A percentile compares a stretch with the other conserved stretches of the same genome.
phyloP scores from a whole-genome alignment of 2,329 filamentous ascomycete genomes.

The Fusarium haematococcum region DNA sequence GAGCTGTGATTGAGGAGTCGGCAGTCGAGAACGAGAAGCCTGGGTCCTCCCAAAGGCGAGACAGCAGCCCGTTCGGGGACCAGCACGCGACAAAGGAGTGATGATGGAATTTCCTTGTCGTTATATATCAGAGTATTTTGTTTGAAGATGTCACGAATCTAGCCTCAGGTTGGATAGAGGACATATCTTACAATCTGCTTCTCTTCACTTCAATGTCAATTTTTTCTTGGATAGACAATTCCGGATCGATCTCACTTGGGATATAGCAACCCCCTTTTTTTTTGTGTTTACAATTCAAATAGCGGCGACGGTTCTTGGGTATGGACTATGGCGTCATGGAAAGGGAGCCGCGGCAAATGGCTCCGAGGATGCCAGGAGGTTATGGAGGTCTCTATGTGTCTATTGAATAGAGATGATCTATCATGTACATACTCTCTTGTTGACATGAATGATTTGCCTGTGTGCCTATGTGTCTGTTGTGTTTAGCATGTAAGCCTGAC shows the following conservation, averaged over 20 bases:
- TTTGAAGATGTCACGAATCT: conserved; percentile 34
- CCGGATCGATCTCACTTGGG: conserved; percentile 34
- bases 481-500: background rate
- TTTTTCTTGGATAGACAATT: conserved; percentile 37
- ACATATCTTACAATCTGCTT: conserved; percentile 28
- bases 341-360: conserved; percentile 42
- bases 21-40: conserved; percentile 51
- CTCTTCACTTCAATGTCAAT: conserved; percentile 41
- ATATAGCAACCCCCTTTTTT: conserved; percentile 35
- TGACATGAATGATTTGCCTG: conserved; percentile 3
- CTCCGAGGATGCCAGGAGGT: conserved; percentile 46
- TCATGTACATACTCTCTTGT: conserved; percentile 5
- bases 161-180: conserved; percentile 20
- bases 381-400: conserved; percentile 38
- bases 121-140: conserved; percentile 29
- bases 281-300: conserved; percentile 37
- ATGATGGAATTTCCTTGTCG: conserved; percentile 20
- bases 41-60: conserved; percentile 46
- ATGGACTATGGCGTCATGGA: conserved; percentile 47
- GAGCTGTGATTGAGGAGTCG: conserved; percentile 67
- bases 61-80: conserved; percentile 67
- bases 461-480: too few species aligned
- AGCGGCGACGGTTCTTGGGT: conserved; percentile 37
- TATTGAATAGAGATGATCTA: conserved; percentile 46
- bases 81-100: conserved; percentile 67